phyloP scores from a whole-genome alignment of 352 stramenopile genomes.

The Phytopythium montanum region DNA sequence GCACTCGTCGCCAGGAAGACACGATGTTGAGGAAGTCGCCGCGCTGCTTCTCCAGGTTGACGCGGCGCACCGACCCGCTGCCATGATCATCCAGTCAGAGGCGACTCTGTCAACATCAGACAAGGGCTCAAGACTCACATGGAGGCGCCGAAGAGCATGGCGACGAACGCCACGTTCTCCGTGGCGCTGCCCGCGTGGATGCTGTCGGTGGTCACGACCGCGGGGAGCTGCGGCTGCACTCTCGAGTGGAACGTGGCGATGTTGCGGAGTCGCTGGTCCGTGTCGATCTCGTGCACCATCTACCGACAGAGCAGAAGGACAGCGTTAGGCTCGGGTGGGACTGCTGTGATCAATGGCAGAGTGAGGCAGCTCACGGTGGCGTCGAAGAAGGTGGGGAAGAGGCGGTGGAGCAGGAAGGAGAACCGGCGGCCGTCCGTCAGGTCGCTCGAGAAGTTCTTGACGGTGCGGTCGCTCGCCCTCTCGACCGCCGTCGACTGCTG shows the following conservation, averaged over 20 bases:
- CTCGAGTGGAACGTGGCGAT: conserved; percentile 62
- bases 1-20: conserved; percentile 76
- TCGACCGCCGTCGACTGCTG: conserved; percentile 54
- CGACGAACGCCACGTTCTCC: conserved; percentile 77
- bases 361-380: conserved; percentile 17
- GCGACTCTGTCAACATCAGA: neutral
- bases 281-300: conserved; percentile 79
- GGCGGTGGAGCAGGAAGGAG: conserved; percentile 67
- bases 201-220: conserved; percentile 66
- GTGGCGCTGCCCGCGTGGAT: conserved; percentile 56
- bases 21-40: conserved; percentile 61
- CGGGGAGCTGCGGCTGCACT: conserved; percentile 60
- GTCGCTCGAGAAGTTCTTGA: conserved; percentile 81
- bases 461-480: conserved; percentile 57
- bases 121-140: conserved; percentile 29
- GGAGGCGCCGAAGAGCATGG: conserved; percentile 73
- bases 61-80: conserved; percentile 39
- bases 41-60: conserved; percentile 65
- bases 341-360: neutral
- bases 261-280: conserved; percentile 63
- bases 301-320: conserved; percentile 11
- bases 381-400: conserved; percentile 76
- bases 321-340: neutral
- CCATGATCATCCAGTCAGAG: neutral
- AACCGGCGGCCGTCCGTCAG: conserved; percentile 58